Percentiles rank a stretch among this genome's conserved stretches.
Conservation (phyloP, 192 early-diverging fungal genomes). For the Coemansia sp. region DNA sequence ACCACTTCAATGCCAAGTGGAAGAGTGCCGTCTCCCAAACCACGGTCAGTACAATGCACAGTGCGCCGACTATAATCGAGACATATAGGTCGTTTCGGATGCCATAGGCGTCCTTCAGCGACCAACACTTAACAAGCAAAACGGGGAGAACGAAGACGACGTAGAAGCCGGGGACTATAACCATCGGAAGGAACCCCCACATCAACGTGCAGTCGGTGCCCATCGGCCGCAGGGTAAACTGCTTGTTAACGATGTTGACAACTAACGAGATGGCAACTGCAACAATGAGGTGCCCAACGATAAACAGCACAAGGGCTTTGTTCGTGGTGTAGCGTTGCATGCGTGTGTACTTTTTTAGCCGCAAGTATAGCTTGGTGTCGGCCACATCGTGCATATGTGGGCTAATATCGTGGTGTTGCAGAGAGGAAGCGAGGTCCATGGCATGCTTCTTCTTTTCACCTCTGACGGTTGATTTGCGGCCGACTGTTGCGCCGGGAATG, state of each 20-base stretch:
- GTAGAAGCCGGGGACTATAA: conserved; percentile 12
- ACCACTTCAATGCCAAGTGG: conserved; percentile 25
- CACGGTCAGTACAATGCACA: conserved; percentile 23
- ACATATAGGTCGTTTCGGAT: conserved; percentile 46
- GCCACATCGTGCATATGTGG: conserved; percentile 10
- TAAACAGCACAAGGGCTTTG: conserved; percentile 20
- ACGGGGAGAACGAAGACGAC: conserved; percentile 25
- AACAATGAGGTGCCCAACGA: conserved; percentile 13
- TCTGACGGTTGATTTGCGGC: neutral
- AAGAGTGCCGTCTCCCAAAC: conserved; percentile 36
- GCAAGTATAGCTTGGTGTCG: conserved; percentile 27
- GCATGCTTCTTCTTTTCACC: conserved; percentile 26
- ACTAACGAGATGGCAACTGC: conserved; percentile 31
- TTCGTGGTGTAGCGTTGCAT: conserved; percentile 34
- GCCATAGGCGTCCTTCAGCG: conserved; percentile 44
- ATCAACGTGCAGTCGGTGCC: conserved; percentile 26
- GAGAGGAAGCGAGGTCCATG: neutral
- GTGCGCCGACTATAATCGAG: conserved; percentile 20
- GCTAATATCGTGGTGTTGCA: neutral
- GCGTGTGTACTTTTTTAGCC: conserved; percentile 35
- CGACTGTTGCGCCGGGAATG: neutral
- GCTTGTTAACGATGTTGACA: conserved; percentile 43
- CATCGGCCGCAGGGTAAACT: conserved; percentile 36
- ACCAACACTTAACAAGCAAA: conserved; percentile 36
- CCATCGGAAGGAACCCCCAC: conserved; percentile 40